Evolutionary conservation across 495 filamentous ascomycete genomes (phyloP).

Genomic region (Viridothelium virens): DNA sequence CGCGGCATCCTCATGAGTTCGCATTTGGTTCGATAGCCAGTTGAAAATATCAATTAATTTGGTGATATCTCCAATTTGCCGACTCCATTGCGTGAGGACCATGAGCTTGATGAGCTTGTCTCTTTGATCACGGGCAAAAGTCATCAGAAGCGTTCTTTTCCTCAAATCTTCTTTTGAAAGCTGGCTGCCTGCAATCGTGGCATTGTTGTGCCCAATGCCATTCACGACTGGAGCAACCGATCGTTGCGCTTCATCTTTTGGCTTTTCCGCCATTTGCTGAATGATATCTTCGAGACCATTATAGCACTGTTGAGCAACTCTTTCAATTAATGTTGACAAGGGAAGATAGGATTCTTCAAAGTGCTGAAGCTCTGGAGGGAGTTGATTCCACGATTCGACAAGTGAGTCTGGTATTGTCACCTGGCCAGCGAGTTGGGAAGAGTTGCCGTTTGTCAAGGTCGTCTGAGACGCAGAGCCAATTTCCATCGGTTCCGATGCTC

Average conservation of each 20-base stretch:
- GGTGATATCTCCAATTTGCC: conserved; percentile 65
- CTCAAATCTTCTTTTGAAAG: conserved; percentile 54
- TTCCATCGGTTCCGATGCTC: background rate
- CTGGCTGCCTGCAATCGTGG: conserved; percentile 54
- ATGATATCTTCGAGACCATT: conserved; percentile 65
- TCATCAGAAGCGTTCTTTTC: conserved; percentile 71
- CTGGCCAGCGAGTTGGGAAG: background rate
- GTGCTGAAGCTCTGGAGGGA: conserved; percentile 67
- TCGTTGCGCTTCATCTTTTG: conserved; percentile 31
- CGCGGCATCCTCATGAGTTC: conserved; percentile 48
- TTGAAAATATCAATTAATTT: conserved; percentile 75
- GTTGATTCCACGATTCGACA: conserved; percentile 15
- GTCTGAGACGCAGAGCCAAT: background rate
- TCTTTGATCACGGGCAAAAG: conserved; percentile 58
- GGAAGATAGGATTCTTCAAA: conserved; percentile 69
- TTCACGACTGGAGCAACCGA: conserved; percentile 30
- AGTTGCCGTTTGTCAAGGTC: conserved; percentile 16
- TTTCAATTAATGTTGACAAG: conserved; percentile 58
- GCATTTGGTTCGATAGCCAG: conserved; percentile 56
- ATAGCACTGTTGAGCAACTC: conserved; percentile 75
- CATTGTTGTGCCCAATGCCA: conserved; percentile 30
- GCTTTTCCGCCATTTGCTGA: conserved; percentile 58
- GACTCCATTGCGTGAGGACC: conserved; percentile 81
- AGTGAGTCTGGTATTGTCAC: conserved; percentile 16
- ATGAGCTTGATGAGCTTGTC: conserved; percentile 82